Base-by-base conservation (phyloP, 352 stramenopile genomes). In the Phytophthora brassicae region DNA sequence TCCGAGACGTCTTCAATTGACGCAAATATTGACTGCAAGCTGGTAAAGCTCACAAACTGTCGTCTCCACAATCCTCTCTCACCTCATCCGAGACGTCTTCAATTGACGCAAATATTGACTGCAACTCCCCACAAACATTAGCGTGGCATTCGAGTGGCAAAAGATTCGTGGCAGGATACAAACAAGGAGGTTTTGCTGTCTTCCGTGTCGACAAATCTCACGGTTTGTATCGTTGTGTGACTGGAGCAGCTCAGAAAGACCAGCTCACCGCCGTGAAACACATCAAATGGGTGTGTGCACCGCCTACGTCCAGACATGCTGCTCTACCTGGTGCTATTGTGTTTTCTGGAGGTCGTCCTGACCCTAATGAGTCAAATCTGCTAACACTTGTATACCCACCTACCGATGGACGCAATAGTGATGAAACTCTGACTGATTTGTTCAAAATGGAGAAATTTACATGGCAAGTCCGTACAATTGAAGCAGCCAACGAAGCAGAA, bases 141-240 rank as follows among this genome's bases (percentile, higher is more conserved):
- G 75, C 82, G n/a, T 94, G 84, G 84, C 84, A 94, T 59, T 79
- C 74, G 4, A 89, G 69, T 49, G 84, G 84, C 9, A 94, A 94
- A 67, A 63, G 81, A 24, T 94, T 94, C 55, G 84, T 84, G 0
- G 82, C 62, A 1, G 82, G 80, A 16, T 94, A 84, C 61, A 79
- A 86, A 24, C 64, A 74, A 16, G 84, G 84, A 24, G 77, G 80
- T 8, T 78, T 91, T 62, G 79, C 68, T 0, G 54, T 89, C 6
- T 90, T 81, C 41, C 77, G 79, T 7, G 35, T 62, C 1, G 85
- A 94, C 42, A 94, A 90, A 63, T 43, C 42, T 3, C 56, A 76
- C 45, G 82, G 82, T 1, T 57, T 74, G 33, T 84, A 80, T 47
- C 77, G 66, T 13, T 36, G 38, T 5, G 52, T 48, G 45, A 29